These are phyloP conservation scores for Skeletonema tropicum DNA, from an alignment of 108 stramenopile genomes.

Conservation along the genomic window DNA sequence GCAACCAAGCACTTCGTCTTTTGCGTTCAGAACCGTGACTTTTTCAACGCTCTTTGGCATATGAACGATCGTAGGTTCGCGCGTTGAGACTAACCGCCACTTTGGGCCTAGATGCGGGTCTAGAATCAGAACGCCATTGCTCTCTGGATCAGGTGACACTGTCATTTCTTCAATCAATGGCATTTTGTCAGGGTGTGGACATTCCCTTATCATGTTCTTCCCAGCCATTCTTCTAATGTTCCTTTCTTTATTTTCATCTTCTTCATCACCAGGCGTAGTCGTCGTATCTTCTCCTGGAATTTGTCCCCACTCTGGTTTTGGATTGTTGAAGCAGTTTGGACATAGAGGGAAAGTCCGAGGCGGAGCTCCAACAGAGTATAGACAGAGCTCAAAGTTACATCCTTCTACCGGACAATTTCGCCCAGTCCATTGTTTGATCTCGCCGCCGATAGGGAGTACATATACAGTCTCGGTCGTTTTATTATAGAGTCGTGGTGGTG, in stretches of 20 bases:
- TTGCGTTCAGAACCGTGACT: constrained; percentile 72
- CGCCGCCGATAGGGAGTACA: constrained; percentile 79
- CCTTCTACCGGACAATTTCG: constrained; percentile 44
- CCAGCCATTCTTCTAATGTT: constrained; percentile 72
- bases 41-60: constrained; percentile 79
- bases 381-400: constrained; percentile 87
- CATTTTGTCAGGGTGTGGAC: constrained; percentile 84
- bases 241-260: constrained; percentile 70
- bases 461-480: constrained; percentile 85
- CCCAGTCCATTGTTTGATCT: constrained; percentile 86
- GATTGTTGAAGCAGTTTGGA: constrained; percentile 86
- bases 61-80: constrained; percentile 35
- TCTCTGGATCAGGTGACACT: constrained; percentile 84
- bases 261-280: constrained; percentile 48
- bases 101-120: constrained; percentile 85
- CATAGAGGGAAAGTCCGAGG: constrained; percentile 86
- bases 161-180: constrained; percentile 84
- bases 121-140: constrained; percentile 83
- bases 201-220: constrained; percentile 72
- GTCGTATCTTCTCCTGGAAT: constrained; percentile 39
- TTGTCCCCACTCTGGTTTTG: constrained; percentile 71
- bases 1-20: constrained; percentile 72
- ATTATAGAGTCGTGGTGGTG: constrained; percentile 71
- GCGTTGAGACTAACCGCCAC: constrained; percentile 73
- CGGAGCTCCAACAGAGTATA: constrained; percentile 82